Evolutionary conservation across 148 eudicot species (phyloP), one percentile per base, ranked within the genome.

Genomic region (Vaccinium macrocarpon): DNA sequence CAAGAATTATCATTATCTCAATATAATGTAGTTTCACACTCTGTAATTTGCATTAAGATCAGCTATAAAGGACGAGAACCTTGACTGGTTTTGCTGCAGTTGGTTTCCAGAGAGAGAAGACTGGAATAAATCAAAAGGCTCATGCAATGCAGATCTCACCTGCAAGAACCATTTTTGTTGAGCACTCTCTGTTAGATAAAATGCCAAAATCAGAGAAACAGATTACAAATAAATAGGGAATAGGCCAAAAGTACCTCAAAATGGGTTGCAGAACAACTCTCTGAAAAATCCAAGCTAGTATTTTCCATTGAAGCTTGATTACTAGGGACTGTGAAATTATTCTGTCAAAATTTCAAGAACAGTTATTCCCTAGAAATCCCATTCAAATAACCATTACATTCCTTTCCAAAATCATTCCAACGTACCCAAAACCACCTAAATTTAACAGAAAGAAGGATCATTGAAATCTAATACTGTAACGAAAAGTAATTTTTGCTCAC

Each of bases 181-280:
- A 68, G 73, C 18, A 29, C 42, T 4, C 73, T 68, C 38, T 13
- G 73, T 68, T 68, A 13, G 42, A 12, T 68, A 5, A 5, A 68
- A 68, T 13, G 42, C 73, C 5, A 16, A 68, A 68, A 29, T 12
- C 3, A 29, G 73, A 29, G 42, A 68, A 68, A 68, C 35, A 68
- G 38, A 68, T 27, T 29, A 14, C 57, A 55, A 55, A 16, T 15
- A 12, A 14, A 55, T 55, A 68, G 73, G 25, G 10, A 23, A 23
- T 13, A 64, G 29, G 10, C 71, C 42, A 29, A 68, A 66, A 68
- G 2, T 68, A 68, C 73, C 73, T 85, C 76, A 75, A 83, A 79
- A 29, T 82, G 89, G 23, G 88, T 89, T 42, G 88, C 72, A 29
- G 94, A 92, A 76, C 88, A 79, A 72, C 89, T 87, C 52, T 90